Base-by-base conservation (phyloP, 257 asterid genomes). In the Prunella vulgaris region DNA sequence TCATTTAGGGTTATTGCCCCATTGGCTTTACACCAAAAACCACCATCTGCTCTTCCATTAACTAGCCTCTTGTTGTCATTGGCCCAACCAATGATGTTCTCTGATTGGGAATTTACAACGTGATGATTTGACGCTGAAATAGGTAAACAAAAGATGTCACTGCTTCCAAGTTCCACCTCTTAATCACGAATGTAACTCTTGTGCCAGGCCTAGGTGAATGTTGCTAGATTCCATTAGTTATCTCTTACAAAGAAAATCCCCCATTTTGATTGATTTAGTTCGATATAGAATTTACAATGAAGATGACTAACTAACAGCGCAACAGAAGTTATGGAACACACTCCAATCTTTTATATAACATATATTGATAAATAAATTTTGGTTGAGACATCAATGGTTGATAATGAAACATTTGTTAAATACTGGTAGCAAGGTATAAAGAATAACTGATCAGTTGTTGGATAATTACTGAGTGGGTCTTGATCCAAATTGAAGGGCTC, bases 151-250 rank as follows among this genome's bases (percentile, higher is more conserved):
- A n/a, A 40, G 27, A 17, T 30, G n/a, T 12, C 17, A 12, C 37
- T 33, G 65, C 20, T 17, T 61, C n/a, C n/a, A n/a, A n/a, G n/a
- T n/a, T n/a, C 25, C 15, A 8, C 10, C 18, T 28, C 28, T 17
- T 14, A 52, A 18, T 20, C 5, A 52, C 12, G 56, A 71, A 30
- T 56, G 18, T 30, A 38, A 32, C 59, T 32, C 69, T 32, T 14
- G 6, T 71, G 64, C 52, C 24, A 35, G 57, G 54, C 33, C 40
- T 72, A 37, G 40, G 10, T 12, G 48, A 8, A 53, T 21, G 60
- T 33, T 71, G 69, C 70, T 58, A 65, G 46, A 20, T 60, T 58
- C 51, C 42, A 28, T 25, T 46, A 10, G 63, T 76, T 25, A 35
- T 37, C 64, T 32, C 27, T 21, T 20, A 9, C 56, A 38, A 30